phyloP scores from a whole-genome alignment of 805 yeast genomes.

The Candida tammaniensis region DNA sequence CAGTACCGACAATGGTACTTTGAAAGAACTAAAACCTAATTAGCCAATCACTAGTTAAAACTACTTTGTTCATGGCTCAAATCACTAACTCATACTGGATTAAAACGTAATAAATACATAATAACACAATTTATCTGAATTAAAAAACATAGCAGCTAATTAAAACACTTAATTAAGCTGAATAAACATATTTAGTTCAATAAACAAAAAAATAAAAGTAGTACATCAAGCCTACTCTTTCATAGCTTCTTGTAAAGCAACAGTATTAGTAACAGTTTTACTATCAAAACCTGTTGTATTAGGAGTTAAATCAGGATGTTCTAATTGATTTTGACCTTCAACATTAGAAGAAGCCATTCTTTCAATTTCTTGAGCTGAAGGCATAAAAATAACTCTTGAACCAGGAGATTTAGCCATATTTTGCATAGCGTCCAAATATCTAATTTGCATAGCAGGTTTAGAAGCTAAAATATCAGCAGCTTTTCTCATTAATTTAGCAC shows the following conservation, averaged over 20 bases:
- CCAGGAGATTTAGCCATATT: slow-evolving; percentile 61
- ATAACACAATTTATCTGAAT: too few relatives aligned
- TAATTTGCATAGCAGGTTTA: slow-evolving; percentile 74
- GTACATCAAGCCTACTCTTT: not conserved
- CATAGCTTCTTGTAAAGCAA: slow-evolving; percentile 35
- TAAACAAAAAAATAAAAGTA: not conserved
- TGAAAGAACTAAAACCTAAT: too few relatives aligned
- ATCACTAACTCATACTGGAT: too few relatives aligned
- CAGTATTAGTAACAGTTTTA: slow-evolving; percentile 19
- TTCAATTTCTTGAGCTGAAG: slow-evolving; percentile 46
- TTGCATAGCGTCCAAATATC: slow-evolving; percentile 78
- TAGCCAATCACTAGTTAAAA: too few relatives aligned
- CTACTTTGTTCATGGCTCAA: too few relatives aligned
- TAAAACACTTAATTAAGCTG: too few relatives aligned
- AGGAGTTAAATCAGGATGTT: slow-evolving; percentile 21
- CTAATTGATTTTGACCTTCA: slow-evolving; percentile 4
- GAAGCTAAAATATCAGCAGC: slow-evolving; percentile 75
- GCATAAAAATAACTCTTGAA: slow-evolving; percentile 75
- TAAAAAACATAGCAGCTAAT: too few relatives aligned
- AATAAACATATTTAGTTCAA: too few relatives aligned
- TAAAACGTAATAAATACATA: too few relatives aligned
- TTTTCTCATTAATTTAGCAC: slow-evolving; percentile 73
- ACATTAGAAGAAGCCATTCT: slow-evolving; percentile 29
- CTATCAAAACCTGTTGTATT: slow-evolving; percentile 13
- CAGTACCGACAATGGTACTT: too few relatives aligned